Evolutionary conservation across 2,329 filamentous ascomycete species (phyloP).

Genomic region (Aspergillus unguis): DNA sequence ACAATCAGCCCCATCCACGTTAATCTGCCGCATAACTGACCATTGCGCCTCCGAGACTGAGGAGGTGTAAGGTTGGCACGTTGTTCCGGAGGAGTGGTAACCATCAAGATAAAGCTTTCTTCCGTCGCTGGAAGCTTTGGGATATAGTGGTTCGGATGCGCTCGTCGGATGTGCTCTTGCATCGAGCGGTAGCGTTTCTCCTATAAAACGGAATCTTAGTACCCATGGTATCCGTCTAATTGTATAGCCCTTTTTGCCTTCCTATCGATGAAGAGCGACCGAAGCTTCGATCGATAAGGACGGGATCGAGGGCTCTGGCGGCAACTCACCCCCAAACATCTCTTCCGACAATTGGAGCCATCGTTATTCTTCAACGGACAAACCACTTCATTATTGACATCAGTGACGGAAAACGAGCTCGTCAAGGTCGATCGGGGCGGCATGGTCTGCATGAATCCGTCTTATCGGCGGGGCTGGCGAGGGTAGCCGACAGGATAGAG

Average conservation of each 20-base stretch:
- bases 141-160: conserved; percentile 96
- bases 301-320: conserved; percentile 5
- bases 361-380: conserved; percentile 95
- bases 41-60: conserved; percentile 37
- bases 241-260: no score
- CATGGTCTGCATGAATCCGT: conserved; percentile 61
- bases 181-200: conserved; percentile 97
- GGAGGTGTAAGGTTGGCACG: conserved; percentile 54
- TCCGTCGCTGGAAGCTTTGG: conserved; percentile 96
- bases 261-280: neutral
- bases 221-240: no score
- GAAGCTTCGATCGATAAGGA: conserved; percentile 12
- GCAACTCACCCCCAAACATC: conserved; percentile 90
- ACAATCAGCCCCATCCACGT: conserved; percentile 11
- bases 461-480: conserved; percentile 18
- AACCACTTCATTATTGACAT: conserved; percentile 92
- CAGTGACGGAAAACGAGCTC: conserved; percentile 85
- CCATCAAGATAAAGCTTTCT: conserved; percentile 96
- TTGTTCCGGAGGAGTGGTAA: conserved; percentile 80
- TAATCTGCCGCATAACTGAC: conserved; percentile 28
- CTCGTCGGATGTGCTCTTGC: conserved; percentile 98
- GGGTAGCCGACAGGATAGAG: conserved; percentile 12
- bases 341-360: conserved; percentile 93
- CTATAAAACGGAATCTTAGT: conserved; percentile 46
- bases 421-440: conserved; percentile 83